A percentile compares a stretch with the other conserved stretches of the same genome.
These are phyloP conservation scores for Wickerhamiella pararugosa DNA, from an alignment of 1,139 yeast genomes.

Conservation along the genomic window DNA sequence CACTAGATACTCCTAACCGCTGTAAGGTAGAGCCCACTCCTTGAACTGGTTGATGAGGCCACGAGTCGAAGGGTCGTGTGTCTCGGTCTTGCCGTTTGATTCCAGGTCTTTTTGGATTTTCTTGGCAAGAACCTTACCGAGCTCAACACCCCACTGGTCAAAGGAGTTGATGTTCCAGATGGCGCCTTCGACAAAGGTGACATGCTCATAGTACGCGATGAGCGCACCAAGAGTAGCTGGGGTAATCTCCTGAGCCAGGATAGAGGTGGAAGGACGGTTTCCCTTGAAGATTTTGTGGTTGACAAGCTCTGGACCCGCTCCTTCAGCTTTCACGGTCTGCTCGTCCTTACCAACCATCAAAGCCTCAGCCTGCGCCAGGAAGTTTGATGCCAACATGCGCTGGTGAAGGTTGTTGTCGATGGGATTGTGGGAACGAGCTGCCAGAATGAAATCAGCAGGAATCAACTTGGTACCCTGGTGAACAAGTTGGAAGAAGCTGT, in stretches of 20 bases:
- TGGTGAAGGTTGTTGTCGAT: slow-evolving; percentile 88
- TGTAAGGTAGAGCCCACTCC: slow-evolving; percentile 15
- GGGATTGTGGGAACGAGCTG: slow-evolving; percentile 97
- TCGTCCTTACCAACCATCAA: slow-evolving; percentile 90
- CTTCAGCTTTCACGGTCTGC: slow-evolving; percentile 74
- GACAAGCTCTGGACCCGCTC: slow-evolving; percentile 64
- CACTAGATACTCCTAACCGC: too few species aligned
- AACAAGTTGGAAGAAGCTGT: slow-evolving; percentile 96
- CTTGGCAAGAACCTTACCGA: slow-evolving; percentile 95
- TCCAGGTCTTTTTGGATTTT: slow-evolving; percentile 81
- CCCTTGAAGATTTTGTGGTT: slow-evolving; percentile 96
- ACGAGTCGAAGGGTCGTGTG: slow-evolving; percentile 85
- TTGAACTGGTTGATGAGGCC: slow-evolving; percentile 90
- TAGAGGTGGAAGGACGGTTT: slow-evolving; percentile 97
- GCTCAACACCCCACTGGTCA: slow-evolving; percentile 99
- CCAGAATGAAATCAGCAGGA: slow-evolving; percentile 91
- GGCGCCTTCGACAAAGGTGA: slow-evolving; percentile 96
- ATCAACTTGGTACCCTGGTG: slow-evolving; percentile 98
- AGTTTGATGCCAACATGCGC: slow-evolving; percentile 94
- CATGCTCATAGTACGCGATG: slow-evolving; percentile 94
- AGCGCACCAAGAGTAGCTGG: slow-evolving; percentile 92
- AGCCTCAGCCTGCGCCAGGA: slow-evolving; percentile 97
- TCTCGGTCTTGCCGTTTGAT: slow-evolving; percentile 36
- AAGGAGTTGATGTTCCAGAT: slow-evolving; percentile 98
- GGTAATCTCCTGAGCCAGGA: slow-evolving; percentile 86